These are phyloP conservation scores for Blakeslea trispora DNA, from an alignment of 371 early-diverging fungal genomes.

Conservation along the genomic window DNA sequence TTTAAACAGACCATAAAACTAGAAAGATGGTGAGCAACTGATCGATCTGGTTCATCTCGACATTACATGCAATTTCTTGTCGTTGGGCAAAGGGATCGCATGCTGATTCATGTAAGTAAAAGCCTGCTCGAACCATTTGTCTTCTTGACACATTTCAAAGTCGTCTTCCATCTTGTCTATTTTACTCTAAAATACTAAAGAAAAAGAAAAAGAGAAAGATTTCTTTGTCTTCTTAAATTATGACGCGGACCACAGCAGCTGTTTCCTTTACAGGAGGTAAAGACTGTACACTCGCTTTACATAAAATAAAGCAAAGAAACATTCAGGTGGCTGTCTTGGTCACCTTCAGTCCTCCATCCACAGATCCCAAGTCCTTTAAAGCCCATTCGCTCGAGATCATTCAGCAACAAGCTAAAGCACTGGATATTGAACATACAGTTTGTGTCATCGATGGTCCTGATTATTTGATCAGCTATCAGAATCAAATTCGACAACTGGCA, in stretches of 20 bases:
- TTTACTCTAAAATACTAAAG: neutral
- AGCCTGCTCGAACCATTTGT: constrained; percentile 46
- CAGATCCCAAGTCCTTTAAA: constrained; percentile 42
- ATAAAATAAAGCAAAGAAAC: constrained; percentile 37
- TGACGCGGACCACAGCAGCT: constrained; percentile 29
- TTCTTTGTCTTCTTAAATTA: neutral
- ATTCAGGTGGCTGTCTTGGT: constrained; percentile 49
- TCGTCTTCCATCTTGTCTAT: constrained; percentile 13
- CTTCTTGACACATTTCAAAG: constrained; percentile 27
- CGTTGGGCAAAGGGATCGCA: constrained; percentile 35
- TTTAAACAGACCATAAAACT: constrained; percentile 54
- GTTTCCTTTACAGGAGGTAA: constrained; percentile 64
- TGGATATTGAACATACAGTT: constrained; percentile 44
- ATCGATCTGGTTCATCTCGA: neutral
- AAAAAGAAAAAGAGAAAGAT: constrained; percentile 3
- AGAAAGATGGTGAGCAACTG: neutral
- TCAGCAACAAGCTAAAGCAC: constrained; percentile 43
- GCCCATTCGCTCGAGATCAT: constrained; percentile 54
- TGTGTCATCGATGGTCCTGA: constrained; percentile 49
- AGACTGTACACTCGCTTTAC: constrained; percentile 56
- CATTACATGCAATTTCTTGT: constrained; percentile 43
- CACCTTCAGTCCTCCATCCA: constrained; percentile 53
- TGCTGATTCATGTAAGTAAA: constrained; percentile 39
- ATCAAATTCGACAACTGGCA: constrained; percentile 33
- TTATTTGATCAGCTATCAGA: constrained; percentile 50